Evolutionary conservation across 106 monocot species (phyloP).

Genomic region (Hemerocallis citrina): DNA sequence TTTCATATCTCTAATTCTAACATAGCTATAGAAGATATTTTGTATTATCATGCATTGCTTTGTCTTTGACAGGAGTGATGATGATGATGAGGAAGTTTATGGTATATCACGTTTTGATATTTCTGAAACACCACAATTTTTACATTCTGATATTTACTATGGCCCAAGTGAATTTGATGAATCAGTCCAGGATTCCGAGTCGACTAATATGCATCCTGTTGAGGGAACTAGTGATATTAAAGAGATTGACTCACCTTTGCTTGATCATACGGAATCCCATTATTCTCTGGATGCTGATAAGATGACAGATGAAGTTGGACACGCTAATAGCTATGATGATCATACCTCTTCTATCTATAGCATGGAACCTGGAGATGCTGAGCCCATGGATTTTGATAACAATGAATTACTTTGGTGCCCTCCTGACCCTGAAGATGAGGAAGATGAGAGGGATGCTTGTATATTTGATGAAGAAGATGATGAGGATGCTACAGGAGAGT

Average conservation of each 20-base stretch:
- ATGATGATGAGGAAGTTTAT: slow-evolving; percentile 51
- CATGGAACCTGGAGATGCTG: slow-evolving; percentile 29
- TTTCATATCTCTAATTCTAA: too few relatives aligned
- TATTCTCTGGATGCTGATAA: slow-evolving; percentile 27
- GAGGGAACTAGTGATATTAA: slow-evolving; percentile 26
- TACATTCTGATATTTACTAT: slow-evolving; percentile 41
- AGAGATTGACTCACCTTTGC: slow-evolving; percentile 14
- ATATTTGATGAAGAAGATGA: slow-evolving; percentile 46
- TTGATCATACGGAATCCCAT: slow-evolving; percentile 24
- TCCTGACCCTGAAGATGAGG: slow-evolving; percentile 81
- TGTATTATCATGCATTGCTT: not conserved
- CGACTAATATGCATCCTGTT: slow-evolving; percentile 14
- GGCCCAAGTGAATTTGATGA: slow-evolving; percentile 37
- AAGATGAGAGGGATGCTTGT: slow-evolving; percentile 51
- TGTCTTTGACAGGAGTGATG: slow-evolving; percentile 40
- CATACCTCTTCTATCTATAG: slow-evolving; percentile 53
- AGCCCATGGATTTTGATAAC: slow-evolving; percentile 77
- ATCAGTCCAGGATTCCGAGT: slow-evolving; percentile 14
- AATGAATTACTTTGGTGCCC: slow-evolving; percentile 82
- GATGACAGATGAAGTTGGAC: slow-evolving; percentile 28
- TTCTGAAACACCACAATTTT: slow-evolving; percentile 27
- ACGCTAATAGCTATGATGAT: slow-evolving; percentile 31
- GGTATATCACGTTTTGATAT: slow-evolving; percentile 27
- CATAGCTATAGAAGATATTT: too few relatives aligned
- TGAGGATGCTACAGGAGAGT: slow-evolving; percentile 39